A percentile compares a stretch with the other conserved stretches of the same genome.
Evolutionary conservation across 192 early-diverging fungal genomes (phyloP).

Genomic region (Coemansia sp.): DNA sequence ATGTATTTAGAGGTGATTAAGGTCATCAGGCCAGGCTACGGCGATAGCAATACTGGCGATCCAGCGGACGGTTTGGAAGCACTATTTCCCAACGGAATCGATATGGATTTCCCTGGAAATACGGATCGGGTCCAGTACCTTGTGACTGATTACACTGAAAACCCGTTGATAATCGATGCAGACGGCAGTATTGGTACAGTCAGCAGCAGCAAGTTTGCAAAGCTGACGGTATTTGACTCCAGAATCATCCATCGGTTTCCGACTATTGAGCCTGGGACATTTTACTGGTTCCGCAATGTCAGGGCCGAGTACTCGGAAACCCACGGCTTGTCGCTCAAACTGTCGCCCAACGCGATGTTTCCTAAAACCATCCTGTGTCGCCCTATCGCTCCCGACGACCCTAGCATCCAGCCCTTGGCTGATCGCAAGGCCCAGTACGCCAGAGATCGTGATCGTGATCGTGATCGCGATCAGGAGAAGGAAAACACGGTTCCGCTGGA

Average conservation of each 20-base stretch:
- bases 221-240: conserved; percentile 17
- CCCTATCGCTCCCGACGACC: conserved; percentile 7
- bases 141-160: conserved; percentile 28
- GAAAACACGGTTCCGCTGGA: neutral
- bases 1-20: conserved; percentile 19
- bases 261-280: neutral
- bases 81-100: too few relatives aligned
- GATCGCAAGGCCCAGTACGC: conserved; percentile 1
- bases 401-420: conserved; percentile 1
- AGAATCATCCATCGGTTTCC: conserved; percentile 22
- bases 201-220: neutral
- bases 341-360: conserved; percentile 6
- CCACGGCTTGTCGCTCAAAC: conserved; percentile 1
- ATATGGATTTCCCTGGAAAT: neutral
- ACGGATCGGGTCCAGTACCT: conserved; percentile 8
- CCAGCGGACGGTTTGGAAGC: neutral
- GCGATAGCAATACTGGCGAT: neutral
- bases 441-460: neutral
- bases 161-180: neutral
- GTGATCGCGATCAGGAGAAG: neutral
- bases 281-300: conserved; percentile 21
- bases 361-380: conserved; percentile 15
- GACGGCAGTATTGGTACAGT: neutral
- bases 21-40: neutral
- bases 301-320: neutral